These are phyloP conservation scores for Pseudisothecium myosuroides DNA, from an alignment of 225 moss, liverwort and hornwort genomes.

Conservation along the genomic window DNA sequence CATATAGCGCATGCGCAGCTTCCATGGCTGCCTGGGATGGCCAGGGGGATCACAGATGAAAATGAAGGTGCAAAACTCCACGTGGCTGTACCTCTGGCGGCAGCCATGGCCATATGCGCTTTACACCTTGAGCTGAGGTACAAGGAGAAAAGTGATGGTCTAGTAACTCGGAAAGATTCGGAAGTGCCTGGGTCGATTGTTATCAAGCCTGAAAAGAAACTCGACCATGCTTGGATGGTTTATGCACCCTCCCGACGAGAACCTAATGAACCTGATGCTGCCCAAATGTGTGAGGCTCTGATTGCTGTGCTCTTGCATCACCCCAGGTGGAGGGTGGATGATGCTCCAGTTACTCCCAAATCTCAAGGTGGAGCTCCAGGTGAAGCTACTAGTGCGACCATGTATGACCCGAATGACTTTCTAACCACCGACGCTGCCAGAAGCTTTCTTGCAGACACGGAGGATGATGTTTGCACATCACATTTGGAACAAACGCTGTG, in stretches of 20 bases:
- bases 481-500: not conserved
- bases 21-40: conserved; percentile 63
- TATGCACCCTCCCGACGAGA: conserved; percentile 77
- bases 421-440: conserved; percentile 35
- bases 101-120: conserved; percentile 90
- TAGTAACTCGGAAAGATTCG: conserved; percentile 86
- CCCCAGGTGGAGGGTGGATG: conserved; percentile 14
- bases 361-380: not conserved
- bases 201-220: conserved; percentile 75
- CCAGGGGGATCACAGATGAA: not conserved
- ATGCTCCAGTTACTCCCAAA: not conserved
- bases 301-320: conserved; percentile 65
- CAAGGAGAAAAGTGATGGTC: conserved; percentile 88
- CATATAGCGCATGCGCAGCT: conserved; percentile 90
- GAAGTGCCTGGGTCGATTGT: conserved; percentile 92
- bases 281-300: conserved; percentile 95
- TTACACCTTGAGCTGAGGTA: conserved; percentile 83
- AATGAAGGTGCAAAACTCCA: conserved; percentile 47
- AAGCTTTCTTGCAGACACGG: conserved; percentile 35
- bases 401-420: conserved; percentile 3
- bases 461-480: not conserved
- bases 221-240: conserved; percentile 99
- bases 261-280: conserved; percentile 65
- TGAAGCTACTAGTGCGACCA: not conserved
- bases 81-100: conserved; percentile 75